Base-by-base conservation (phyloP, 2,329 filamentous ascomycete species). In the Fusarium sp. region DNA sequence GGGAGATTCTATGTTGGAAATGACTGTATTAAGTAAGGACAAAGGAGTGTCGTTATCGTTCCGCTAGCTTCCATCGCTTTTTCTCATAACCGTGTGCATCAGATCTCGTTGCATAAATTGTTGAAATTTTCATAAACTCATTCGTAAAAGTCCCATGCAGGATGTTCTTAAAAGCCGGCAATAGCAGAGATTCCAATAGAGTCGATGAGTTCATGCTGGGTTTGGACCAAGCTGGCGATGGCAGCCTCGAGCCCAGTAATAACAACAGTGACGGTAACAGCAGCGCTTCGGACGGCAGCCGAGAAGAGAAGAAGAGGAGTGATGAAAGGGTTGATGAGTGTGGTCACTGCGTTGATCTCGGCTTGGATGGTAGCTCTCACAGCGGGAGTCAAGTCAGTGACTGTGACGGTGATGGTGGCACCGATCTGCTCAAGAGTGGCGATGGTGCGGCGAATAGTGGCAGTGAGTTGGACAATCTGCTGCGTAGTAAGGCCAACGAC, bases 321-420 rank as follows among this genome's bases (percentile, higher is more conserved):
- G 5, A 67, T 5, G 14, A 70, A 63, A 2, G 66, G 66, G 22
- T 43, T 56, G 1, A 69, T 3, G 3, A 39, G n/a, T 1, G 5
- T 6, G 22, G 28, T 57, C 7, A 67, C 20, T 5, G 62, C 62
- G 1, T 26, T 5, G 2, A 67, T 5, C 26, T 69, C 67, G 6
- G 32, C n/a, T 7, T 41, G 39, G 10, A 70, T 14, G 3, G 39
- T 13, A 14, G 53, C 35, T 10, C 19, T 24, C 3, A 54, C 2
- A 1, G 32, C 58, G 1, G 66, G 62, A 8, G 50, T 32, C 4
- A 69, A 3, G 24, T 64, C 51, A 15, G 63, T 63, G 20, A 37
- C 22, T 0, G 56, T 39, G 5, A 64, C 1, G 11, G 44, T 19
- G 39, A 68, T 1, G 0, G 30, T 40, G 2, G 44, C 50, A 1